Conservation (phyloP, 768 basidiomycete genomes). For the Podaxis carcinomalis region DNA sequence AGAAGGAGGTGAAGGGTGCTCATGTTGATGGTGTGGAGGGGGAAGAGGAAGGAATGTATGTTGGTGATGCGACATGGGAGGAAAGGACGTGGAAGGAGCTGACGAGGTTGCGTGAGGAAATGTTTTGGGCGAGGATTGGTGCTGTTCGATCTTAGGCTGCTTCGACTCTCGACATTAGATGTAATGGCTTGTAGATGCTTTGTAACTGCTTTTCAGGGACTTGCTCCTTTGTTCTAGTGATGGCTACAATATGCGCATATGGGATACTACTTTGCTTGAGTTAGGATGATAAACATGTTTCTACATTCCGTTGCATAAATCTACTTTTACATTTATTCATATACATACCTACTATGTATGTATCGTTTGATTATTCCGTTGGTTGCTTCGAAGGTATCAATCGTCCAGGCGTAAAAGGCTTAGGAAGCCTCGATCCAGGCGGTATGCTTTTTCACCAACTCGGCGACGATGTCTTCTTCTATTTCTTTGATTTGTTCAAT, state of each 20-base stretch:
- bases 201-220: neutral
- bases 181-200: neutral
- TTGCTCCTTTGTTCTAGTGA: neutral
- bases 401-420: neutral
- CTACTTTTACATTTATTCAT: slow-evolving; percentile 4
- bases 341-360: neutral
- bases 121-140: slow-evolving; percentile 85
- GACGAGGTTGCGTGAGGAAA: slow-evolving; percentile 66
- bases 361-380: neutral
- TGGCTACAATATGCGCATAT: neutral
- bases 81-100: slow-evolving; percentile 84
- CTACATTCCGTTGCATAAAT: slow-evolving; percentile 9
- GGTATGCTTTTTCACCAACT: slow-evolving; percentile 70
- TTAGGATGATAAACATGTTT: neutral
- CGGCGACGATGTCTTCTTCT: slow-evolving; percentile 83
- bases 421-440: slow-evolving; percentile 51
- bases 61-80: slow-evolving; percentile 77
- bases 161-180: neutral
- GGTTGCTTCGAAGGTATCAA: neutral
- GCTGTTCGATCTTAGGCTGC: slow-evolving; percentile 17
- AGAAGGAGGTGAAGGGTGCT: neutral
- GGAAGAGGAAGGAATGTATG: slow-evolving; percentile 35
- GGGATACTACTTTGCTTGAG: neutral
- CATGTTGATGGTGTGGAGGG: slow-evolving; percentile 3
- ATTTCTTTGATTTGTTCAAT: slow-evolving; percentile 66